Evolutionary conservation across 257 asterid species (phyloP), one percentile per base, ranked within the genome.

Genomic region (Solanum peruvianum): DNA sequence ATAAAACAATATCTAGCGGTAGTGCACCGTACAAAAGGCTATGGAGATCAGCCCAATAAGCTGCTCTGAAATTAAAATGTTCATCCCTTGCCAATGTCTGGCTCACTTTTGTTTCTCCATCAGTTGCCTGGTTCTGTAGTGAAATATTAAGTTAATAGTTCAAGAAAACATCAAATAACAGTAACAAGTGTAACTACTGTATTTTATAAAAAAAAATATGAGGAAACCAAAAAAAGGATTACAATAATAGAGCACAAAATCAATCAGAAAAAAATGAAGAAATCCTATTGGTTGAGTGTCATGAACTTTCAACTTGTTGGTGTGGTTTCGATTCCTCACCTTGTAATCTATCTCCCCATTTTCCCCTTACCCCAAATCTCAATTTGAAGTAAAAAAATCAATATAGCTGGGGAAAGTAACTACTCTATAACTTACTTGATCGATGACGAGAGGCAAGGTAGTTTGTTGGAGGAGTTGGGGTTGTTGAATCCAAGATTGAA

Each of bases 11-110:
- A 45, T 87, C 91, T 31, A 84, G 86, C 16, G 94, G 94, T 71
- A 95, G 89, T 64, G 96, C 91, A 75, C 67, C 85, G 86, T 93
- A 93, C 45, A 95, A 88, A 88, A 93, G 93, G 78, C 91, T 89
- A 87, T 94, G 94, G n/a, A 96, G 94, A 91, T 95, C 98, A 64
- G 96, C 91, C 98, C 99, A 96, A 88, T 93, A 92, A 27, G 95
- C 89, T 87, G 98, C 98, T 93, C 91, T 93, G 35, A 94, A 94
- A 64, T 94, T 94, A 91, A 93, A 96, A 67, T 88, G 86, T 86
- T 93, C 96, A 71, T 96, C 96, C 89, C 94, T 95, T 44, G 94
- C 81, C 62, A 95, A 92, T 16, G 91, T 90, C 91, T 94, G 16
- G 76, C 90, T 90, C 72, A 42, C 87, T 86, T 92, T 95, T 93